Evolutionary conservation across 306 rosid species (phyloP).

Genomic region (Potentilla sterilis): DNA sequence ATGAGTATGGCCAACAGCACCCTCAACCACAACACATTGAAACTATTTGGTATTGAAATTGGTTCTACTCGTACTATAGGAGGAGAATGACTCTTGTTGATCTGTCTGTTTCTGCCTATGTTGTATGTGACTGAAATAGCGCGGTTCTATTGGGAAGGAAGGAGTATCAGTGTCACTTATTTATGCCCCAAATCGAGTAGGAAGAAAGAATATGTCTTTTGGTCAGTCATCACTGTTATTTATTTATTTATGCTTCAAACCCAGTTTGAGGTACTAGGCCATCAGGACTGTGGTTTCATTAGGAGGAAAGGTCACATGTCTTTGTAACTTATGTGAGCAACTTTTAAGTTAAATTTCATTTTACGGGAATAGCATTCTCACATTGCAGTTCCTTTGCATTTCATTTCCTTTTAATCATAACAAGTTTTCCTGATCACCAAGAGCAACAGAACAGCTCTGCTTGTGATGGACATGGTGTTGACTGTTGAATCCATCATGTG

Average conservation of each 20-base stretch:
- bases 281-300: not conserved
- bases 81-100: not conserved
- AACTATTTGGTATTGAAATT: constrained; percentile 7
- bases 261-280: not conserved
- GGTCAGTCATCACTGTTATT: not conserved
- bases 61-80: not conserved
- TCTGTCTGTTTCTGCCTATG: not conserved
- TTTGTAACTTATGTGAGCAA: not conserved
- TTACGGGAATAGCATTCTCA: not conserved
- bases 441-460: not conserved
- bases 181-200: not conserved
- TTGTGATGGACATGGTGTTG: not conserved
- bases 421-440: not conserved
- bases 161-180: not conserved
- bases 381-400: not conserved
- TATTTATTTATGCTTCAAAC: not conserved
- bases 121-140: not conserved
- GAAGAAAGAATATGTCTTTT: not conserved
- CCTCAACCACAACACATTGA: not conserved
- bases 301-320: not conserved
- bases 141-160: not conserved
- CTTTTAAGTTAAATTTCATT: not conserved
- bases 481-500: not conserved
- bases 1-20: constrained; percentile 9
- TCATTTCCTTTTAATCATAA: not conserved